These are phyloP conservation scores for Candolleomyces eurysporus DNA, from an alignment of 768 basidiomycete genomes.

Conservation along the genomic window DNA sequence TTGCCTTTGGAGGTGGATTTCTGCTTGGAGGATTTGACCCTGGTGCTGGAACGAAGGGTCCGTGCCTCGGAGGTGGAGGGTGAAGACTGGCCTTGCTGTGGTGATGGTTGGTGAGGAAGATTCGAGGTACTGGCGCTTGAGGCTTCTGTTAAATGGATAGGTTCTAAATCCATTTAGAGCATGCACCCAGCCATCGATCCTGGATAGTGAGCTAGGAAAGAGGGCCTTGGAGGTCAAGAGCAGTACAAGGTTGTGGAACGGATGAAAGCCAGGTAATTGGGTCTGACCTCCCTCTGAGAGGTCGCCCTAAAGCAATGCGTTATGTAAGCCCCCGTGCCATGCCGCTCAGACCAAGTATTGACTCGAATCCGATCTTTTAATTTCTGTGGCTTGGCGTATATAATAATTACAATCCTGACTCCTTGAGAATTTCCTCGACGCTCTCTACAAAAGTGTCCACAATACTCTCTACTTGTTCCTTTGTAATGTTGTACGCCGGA, in stretches of 20 bases:
- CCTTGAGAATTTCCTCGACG: slow-evolving; percentile 60
- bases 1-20: slow-evolving; percentile 60
- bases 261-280: slow-evolving; percentile 22
- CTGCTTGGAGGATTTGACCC: slow-evolving; percentile 73
- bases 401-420: slow-evolving; percentile 23
- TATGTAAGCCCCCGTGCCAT: slow-evolving; percentile 46
- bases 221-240: slow-evolving; percentile 24
- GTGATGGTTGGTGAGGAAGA: slow-evolving; percentile 27
- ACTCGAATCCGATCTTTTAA: not conserved
- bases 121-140: slow-evolving; percentile 59
- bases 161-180: slow-evolving; percentile 92
- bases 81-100: slow-evolving; percentile 37
- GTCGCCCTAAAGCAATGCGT: slow-evolving; percentile 36
- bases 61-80: slow-evolving; percentile 48
- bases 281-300: slow-evolving; percentile 27
- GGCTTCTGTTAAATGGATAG: slow-evolving; percentile 68
- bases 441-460: slow-evolving; percentile 63
- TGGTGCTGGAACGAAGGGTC: slow-evolving; percentile 69
- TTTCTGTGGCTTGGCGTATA: not conserved
- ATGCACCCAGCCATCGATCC: slow-evolving; percentile 85
- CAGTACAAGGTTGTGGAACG: slow-evolving; percentile 28
- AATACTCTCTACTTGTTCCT: slow-evolving; percentile 66
- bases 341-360: slow-evolving; percentile 19
- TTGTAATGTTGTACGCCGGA: slow-evolving; percentile 78
- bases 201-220: slow-evolving; percentile 34